These are phyloP conservation scores for Globisporangium alternatum DNA, from an alignment of 352 stramenopile genomes.

Conservation along the genomic window DNA sequence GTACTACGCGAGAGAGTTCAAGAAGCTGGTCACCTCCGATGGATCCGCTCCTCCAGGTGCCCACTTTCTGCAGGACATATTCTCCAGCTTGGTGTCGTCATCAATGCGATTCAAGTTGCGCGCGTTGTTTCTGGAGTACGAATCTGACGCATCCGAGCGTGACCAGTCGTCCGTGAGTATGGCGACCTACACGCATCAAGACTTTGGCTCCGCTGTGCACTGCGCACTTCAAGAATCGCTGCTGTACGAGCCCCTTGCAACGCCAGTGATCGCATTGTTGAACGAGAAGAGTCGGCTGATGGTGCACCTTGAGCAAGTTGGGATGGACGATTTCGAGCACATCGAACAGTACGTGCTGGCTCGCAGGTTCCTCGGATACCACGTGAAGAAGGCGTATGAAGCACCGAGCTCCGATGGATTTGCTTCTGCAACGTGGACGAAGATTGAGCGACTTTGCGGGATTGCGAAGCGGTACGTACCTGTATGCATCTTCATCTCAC, in stretches of 20 bases:
- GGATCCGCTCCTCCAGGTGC: conserved; percentile 7
- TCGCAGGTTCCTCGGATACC: conserved; percentile 47
- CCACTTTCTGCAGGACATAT: conserved; percentile 45
- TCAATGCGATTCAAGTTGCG: conserved; percentile 58
- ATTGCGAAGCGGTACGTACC: conserved; percentile 42
- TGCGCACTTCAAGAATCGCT: conserved; percentile 54
- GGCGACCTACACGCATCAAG: conserved; percentile 62
- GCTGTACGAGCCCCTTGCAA: conserved; percentile 34
- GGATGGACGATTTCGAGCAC: conserved; percentile 41
- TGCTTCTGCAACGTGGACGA: conserved; percentile 21
- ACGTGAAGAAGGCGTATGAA: conserved; percentile 32
- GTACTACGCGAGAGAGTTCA: conserved; percentile 51
- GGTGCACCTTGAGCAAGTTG: conserved; percentile 13
- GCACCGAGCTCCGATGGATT: conserved; percentile 22
- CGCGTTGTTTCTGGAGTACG: conserved; percentile 59
- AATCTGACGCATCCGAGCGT: conserved; percentile 27
- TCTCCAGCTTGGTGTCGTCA: conserved; percentile 55
- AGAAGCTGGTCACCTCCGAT: conserved; percentile 24
- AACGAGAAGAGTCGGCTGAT: conserved; percentile 7
- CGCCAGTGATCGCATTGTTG: conserved; percentile 25
- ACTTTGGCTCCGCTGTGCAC: conserved; percentile 77
- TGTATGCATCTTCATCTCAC: background rate
- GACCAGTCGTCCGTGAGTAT: conserved; percentile 18
- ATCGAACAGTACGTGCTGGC: conserved; percentile 60
- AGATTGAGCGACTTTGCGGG: conserved; percentile 42